These are phyloP conservation scores for Aspergillus sp. DNA, from an alignment of 2,329 filamentous ascomycete genomes.

Conservation along the genomic window DNA sequence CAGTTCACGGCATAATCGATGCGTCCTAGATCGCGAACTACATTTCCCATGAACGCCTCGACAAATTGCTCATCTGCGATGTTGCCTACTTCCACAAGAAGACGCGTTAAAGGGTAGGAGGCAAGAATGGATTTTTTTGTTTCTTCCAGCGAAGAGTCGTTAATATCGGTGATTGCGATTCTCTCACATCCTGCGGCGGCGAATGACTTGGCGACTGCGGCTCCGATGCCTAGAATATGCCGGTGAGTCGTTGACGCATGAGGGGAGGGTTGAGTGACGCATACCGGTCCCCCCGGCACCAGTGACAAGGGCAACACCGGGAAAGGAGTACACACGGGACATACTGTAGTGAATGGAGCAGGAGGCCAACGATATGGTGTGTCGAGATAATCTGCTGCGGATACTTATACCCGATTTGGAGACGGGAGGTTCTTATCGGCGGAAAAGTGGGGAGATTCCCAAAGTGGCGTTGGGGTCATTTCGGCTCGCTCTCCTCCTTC, in stretches of 20 bases:
- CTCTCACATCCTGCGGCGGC: slow-evolving; percentile 48
- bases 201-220: slow-evolving; percentile 52
- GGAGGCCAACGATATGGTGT: too few species aligned
- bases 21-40: slow-evolving; percentile 40
- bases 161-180: slow-evolving; percentile 56
- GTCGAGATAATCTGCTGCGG: not conserved
- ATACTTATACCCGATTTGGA: slow-evolving; percentile 3
- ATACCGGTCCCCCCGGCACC: slow-evolving; percentile 49
- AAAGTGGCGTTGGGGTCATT: slow-evolving; percentile 7
- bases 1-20: slow-evolving; percentile 59
- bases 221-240: slow-evolving; percentile 50
- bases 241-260: not conserved
- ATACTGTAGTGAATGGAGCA: too few species aligned
- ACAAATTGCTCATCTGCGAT: slow-evolving; percentile 49
- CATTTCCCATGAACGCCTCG: slow-evolving; percentile 27
- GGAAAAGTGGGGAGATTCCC: slow-evolving; percentile 2
- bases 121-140: slow-evolving; percentile 23
- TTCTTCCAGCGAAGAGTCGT: slow-evolving; percentile 38
- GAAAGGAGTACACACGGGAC: slow-evolving; percentile 27
- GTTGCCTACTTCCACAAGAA: slow-evolving; percentile 43
- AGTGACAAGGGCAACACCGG: slow-evolving; percentile 48
- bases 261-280: not conserved
- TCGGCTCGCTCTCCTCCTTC: not conserved
- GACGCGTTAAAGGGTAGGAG: slow-evolving; percentile 32
- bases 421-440: slow-evolving; percentile 6